Evolutionary conservation across 23 red algal species (phyloP).

Genomic region (Chondrus crispus): DNA sequence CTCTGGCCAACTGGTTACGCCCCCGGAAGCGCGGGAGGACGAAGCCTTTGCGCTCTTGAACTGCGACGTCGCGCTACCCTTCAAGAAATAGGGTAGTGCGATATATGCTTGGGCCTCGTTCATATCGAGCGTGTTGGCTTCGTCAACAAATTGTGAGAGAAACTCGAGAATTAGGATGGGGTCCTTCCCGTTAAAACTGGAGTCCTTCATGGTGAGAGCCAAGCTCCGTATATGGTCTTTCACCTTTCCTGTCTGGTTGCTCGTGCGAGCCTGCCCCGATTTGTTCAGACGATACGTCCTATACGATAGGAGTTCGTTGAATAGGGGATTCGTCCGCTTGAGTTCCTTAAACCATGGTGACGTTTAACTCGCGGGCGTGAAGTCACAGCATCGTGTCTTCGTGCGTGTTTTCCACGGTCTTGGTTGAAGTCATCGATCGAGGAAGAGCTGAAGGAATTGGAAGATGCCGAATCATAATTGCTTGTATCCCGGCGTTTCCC

Average conservation of each 20-base stretch:
- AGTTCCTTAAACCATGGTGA: constrained; percentile 9
- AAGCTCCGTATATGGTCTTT: not conserved
- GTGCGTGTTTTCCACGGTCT: no score
- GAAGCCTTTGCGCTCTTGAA: not conserved
- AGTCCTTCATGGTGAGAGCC: not conserved
- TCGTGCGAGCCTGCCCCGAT: not conserved
- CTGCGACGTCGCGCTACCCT: not conserved
- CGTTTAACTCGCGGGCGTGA: no score
- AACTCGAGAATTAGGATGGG: not conserved
- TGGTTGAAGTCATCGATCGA: no score
- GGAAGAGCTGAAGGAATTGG: no score
- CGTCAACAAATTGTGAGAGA: not conserved
- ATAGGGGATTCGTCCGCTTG: not conserved
- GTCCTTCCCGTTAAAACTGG: not conserved
- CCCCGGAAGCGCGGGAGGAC: not conserved
- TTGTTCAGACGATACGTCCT: not conserved
- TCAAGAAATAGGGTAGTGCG: not conserved
- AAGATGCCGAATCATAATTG: no score
- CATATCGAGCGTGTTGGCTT: not conserved
- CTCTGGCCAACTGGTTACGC: not conserved
- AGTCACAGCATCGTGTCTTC: no score
- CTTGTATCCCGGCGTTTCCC: no score
- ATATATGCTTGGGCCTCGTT: not conserved
- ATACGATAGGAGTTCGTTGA: not conserved
- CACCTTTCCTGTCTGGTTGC: not conserved